Conservation (phyloP, 139 green algal genomes). For the Chlorella sp. region DNA sequence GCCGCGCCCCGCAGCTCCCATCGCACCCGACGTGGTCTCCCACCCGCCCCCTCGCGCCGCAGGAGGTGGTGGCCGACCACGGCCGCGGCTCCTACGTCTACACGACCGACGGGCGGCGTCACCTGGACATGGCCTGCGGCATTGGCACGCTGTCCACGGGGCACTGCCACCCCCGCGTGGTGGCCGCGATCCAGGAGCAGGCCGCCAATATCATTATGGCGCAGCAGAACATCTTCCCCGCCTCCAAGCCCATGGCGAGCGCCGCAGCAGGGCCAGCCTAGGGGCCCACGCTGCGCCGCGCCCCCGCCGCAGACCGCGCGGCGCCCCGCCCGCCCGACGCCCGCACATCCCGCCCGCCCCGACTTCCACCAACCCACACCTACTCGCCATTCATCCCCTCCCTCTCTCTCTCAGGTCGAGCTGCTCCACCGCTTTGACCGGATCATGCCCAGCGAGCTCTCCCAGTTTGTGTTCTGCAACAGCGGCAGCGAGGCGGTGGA, state of each 20-base stretch:
- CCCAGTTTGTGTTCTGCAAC: constrained; percentile 70
- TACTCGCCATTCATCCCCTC: no score
- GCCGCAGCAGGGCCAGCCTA: no score
- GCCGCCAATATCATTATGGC: constrained; percentile 70
- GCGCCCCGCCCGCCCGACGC: no score
- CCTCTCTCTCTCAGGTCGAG: no score
- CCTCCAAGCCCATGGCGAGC: constrained; percentile 24
- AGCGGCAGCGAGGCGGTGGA: constrained; percentile 81
- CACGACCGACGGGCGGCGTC: constrained; percentile 61
- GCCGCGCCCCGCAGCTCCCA: neutral
- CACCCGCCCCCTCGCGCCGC: constrained; percentile 10
- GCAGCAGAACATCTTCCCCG: constrained; percentile 82
- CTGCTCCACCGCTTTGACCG: constrained; percentile 58
- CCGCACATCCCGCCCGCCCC: no score
- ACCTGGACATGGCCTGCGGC: constrained; percentile 77
- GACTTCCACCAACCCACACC: no score
- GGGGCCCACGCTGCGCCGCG: no score
- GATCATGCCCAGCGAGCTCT: constrained; percentile 59
- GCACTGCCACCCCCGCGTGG: constrained; percentile 82
- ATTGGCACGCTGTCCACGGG: constrained; percentile 81
- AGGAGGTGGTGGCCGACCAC: constrained; percentile 68
- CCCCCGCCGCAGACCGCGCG: no score
- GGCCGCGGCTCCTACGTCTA: constrained; percentile 68
- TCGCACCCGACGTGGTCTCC: neutral
- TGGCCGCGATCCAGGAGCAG: constrained; percentile 78